A percentile compares a stretch with the other conserved stretches of the same genome.
phyloP scores from a whole-genome alignment of 2,329 filamentous ascomycete species.

The Knufia fluminis region DNA sequence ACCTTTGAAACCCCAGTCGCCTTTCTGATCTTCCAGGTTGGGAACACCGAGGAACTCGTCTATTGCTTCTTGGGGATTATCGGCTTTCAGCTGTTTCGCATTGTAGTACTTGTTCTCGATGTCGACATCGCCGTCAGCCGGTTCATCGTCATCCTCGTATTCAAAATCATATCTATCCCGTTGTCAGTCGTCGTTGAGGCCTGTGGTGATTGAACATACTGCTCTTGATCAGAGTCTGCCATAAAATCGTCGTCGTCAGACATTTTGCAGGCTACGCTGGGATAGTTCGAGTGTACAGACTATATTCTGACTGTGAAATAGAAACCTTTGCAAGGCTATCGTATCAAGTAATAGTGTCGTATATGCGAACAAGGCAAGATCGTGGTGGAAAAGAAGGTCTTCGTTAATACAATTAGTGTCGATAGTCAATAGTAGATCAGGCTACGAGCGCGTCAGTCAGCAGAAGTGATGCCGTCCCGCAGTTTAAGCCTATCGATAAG shows the following conservation, averaged over 20 bases:
- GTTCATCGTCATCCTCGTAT: slow-evolving; percentile 88
- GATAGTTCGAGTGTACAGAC: neutral
- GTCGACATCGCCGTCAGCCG: slow-evolving; percentile 78
- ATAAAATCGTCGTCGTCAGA: slow-evolving; percentile 86
- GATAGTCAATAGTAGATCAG: neutral
- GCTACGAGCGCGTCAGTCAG: neutral
- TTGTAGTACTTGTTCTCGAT: slow-evolving; percentile 99
- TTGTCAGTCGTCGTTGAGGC: slow-evolving; percentile 22
- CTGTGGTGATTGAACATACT: slow-evolving; percentile 44
- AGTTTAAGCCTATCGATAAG: neutral
- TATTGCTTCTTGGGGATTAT: slow-evolving; percentile 79
- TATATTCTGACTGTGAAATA: too few species aligned
- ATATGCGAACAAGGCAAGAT: neutral
- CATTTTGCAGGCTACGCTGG: slow-evolving; percentile 41
- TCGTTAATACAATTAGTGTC: too few species aligned
- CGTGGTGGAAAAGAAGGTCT: too few species aligned
- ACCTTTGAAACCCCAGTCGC: slow-evolving; percentile 98
- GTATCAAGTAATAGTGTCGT: neutral
- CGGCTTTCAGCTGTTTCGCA: slow-evolving; percentile 88
- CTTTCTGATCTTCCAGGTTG: slow-evolving; percentile 76
- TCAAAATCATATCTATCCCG: slow-evolving; percentile 76
- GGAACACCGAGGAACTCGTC: slow-evolving; percentile 87
- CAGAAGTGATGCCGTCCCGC: neutral
- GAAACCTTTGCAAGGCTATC: too few species aligned
- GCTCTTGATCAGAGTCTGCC: slow-evolving; percentile 82